These are phyloP conservation scores for Porcisia deanei DNA, from an alignment of 208 protist genomes.

Conservation along the genomic window DNA sequence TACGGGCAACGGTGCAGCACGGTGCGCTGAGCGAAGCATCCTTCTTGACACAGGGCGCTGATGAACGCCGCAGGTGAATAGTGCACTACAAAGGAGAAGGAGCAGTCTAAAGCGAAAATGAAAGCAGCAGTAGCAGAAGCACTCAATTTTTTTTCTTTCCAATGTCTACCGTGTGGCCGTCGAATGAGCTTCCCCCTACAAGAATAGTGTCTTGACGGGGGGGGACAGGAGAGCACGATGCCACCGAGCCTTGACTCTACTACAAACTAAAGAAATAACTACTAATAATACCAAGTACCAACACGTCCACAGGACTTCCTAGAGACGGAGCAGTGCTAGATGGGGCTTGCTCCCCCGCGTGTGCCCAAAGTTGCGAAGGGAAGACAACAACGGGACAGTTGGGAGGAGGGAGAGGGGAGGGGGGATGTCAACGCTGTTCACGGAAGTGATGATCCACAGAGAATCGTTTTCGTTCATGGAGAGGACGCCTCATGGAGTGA, in stretches of 20 bases:
- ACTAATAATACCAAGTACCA: not conserved
- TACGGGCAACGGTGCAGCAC: conserved; percentile 15
- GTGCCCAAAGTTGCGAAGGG: not conserved
- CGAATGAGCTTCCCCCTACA: not conserved
- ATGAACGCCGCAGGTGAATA: not conserved
- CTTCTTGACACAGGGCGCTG: not conserved
- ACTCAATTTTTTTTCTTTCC: too few species aligned
- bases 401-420: not conserved
- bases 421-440: too few species aligned
- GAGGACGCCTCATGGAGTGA: too few species aligned
- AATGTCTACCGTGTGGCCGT: not conserved
- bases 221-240: not conserved
- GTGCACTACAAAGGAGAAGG: not conserved
- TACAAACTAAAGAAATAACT: not conserved
- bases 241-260: not conserved
- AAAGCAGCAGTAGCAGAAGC: not conserved
- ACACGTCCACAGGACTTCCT: too few species aligned
- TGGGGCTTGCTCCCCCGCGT: too few species aligned
- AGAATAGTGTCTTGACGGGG: not conserved
- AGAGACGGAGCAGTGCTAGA: too few species aligned
- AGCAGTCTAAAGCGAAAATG: not conserved
- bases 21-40: conserved; percentile 32
- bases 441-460: too few species aligned
- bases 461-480: too few species aligned
- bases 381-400: not conserved